Evolutionary conservation across 164 flowering plant genomes (phyloP).

Genomic region (Umbellularia californica): DNA sequence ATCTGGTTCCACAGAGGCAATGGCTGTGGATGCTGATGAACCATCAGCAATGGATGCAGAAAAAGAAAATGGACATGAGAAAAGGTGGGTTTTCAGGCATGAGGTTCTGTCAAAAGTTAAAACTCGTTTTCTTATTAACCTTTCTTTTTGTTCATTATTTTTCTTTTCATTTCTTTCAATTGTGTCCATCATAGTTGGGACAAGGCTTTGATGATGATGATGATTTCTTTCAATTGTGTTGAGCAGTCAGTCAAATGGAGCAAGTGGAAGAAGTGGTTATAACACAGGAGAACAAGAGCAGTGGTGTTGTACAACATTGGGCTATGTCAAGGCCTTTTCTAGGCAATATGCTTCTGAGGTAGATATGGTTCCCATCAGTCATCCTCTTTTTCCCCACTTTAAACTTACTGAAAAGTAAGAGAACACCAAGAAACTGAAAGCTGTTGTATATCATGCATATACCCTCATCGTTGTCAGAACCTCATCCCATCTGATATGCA

Average conservation of each 20-base stretch:
- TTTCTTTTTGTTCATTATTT: neutral
- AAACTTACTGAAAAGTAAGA: neutral
- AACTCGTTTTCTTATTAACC: neutral
- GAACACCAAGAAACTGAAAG: too few relatives aligned
- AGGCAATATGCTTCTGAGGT: constrained; percentile 97
- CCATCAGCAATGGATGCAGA: constrained; percentile 72
- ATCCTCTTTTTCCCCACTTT: neutral
- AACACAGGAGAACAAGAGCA: constrained; percentile 69
- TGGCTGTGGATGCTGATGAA: constrained; percentile 67
- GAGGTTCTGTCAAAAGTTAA: neutral
- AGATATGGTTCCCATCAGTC: neutral
- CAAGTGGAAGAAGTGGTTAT: constrained; percentile 28
- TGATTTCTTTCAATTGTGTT: neutral
- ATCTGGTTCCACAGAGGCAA: constrained; percentile 39
- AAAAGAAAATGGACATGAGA: constrained; percentile 48
- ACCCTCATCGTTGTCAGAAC: neutral
- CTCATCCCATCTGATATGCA: neutral
- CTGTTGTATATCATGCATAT: neutral
- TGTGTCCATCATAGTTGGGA: neutral
- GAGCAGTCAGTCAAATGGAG: constrained; percentile 55
- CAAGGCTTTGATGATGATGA: too few relatives aligned
- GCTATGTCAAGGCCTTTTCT: constrained; percentile 82
- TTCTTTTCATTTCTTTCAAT: neutral
- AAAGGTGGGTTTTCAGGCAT: constrained; percentile 33
- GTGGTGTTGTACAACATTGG: constrained; percentile 85